Evolutionary conservation across 768 basidiomycete species (phyloP), one percentile per base, ranked within the genome.

Genomic region (Leccinum boreale): DNA sequence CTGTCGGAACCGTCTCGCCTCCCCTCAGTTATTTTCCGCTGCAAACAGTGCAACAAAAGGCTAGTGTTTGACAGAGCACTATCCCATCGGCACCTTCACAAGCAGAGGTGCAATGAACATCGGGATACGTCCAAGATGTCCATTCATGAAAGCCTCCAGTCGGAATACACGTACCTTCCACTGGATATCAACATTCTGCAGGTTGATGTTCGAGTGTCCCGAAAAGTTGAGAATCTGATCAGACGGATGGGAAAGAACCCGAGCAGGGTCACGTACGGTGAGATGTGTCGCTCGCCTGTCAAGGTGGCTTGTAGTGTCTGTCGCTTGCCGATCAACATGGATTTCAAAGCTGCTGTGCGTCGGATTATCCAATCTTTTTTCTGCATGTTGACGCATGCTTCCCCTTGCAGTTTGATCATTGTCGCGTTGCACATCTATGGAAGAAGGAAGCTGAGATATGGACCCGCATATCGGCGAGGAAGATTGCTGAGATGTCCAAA

Each of bases 1-100:
- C 26, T 17, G 9, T 60, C 55, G 23, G 54, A 60, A 15, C 62
- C 49, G 3, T 64, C 54, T 36, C 2, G 12, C 15, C 52, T 52
- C 19, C 55, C 36, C 19, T 55, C 28, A n/a, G 59, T 65, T 9
- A 50, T 65, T 35, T 61, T 64, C 35, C 47, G 33, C 21, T 64
- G 63, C 35, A 57, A 23, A 26, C 8, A 6, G 29, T 60, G 62
- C 23, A 12, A 3, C 23, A 9, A n/a, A 17, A 45, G 58, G 28
- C 26, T 57, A 1, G 7, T 11, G 33, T 61, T 61, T 15, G 58
- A 61, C 15, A 9, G 61, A 9, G 58, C 53, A 17, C 29, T 64
- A 14, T 57, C 39, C 3, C 62, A 63, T 28, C 7, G 1, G 0
- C 55, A 64, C 39, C 62, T 63, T 5, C 55, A 60, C 15, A 42